These are phyloP conservation scores for Russula earlei DNA, from an alignment of 768 basidiomycete genomes.

Conservation along the genomic window DNA sequence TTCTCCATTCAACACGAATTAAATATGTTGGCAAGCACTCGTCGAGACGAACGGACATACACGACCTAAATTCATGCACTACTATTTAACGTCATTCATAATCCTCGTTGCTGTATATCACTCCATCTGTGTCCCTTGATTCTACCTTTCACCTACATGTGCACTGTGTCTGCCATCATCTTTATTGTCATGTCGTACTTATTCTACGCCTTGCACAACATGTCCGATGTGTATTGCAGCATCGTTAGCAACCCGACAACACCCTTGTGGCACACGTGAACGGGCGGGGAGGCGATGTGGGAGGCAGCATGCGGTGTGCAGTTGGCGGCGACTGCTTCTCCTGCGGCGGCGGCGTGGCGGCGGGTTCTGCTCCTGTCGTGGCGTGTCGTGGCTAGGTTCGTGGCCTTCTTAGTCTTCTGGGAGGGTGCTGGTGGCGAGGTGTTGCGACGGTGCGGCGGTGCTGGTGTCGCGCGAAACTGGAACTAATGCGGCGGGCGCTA, in stretches of 20 bases:
- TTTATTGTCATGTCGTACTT: background rate
- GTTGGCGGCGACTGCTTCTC: too few species aligned
- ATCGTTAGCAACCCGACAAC: background rate
- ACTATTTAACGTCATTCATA: constrained; percentile 11
- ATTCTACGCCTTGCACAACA: background rate
- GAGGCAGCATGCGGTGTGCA: too few species aligned
- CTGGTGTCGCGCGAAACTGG: too few species aligned
- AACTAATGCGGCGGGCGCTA: too few species aligned
- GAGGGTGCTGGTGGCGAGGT: too few species aligned
- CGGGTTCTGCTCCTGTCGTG: too few species aligned
- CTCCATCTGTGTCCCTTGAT: background rate
- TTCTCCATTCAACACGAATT: constrained; percentile 31
- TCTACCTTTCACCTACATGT: background rate
- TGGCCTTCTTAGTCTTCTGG: too few species aligned
- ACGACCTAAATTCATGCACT: background rate
- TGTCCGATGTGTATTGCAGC: constrained; percentile 3
- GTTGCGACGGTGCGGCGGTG: too few species aligned
- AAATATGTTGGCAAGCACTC: constrained; percentile 2
- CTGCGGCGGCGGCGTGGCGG: too few species aligned
- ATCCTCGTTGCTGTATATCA: constrained; percentile 17
- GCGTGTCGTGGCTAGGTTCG: too few species aligned
- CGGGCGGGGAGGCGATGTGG: too few species aligned
- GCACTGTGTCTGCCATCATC: background rate
- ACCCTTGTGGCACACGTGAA: background rate
- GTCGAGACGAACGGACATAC: background rate